Percentiles rank a stretch among this genome's conserved stretches.
Evolutionary conservation across 495 filamentous ascomycete genomes (phyloP).

Genomic region (Bathelium albidoporum): DNA sequence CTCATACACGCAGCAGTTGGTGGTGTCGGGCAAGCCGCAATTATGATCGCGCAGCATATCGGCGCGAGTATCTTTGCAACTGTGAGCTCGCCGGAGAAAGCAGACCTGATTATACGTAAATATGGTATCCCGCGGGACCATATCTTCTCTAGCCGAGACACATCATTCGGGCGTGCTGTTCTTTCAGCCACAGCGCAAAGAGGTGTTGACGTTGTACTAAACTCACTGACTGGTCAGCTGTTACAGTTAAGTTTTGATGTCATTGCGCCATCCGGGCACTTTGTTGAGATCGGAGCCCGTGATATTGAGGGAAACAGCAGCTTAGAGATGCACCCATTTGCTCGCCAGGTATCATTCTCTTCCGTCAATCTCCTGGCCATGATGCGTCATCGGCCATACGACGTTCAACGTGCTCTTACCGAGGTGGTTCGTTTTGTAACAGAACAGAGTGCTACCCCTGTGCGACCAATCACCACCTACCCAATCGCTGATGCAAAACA

Average conservation of each 20-base stretch:
- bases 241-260: conserved; percentile 8
- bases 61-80: conserved; percentile 37
- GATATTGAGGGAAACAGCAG: conserved; percentile 16
- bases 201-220: conserved; percentile 21
- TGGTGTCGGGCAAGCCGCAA: conserved; percentile 39
- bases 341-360: conserved; percentile 23
- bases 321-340: conserved; percentile 16
- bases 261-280: conserved; percentile 33
- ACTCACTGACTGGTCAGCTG: conserved; percentile 14
- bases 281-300: conserved; percentile 36
- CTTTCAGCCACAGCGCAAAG: conserved; percentile 8
- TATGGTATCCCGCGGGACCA: conserved; percentile 34
- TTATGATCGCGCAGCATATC: conserved; percentile 34
- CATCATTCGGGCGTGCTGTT: conserved; percentile 2
- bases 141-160: conserved; percentile 27
- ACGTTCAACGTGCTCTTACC: conserved; percentile 12
- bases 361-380: conserved; percentile 28
- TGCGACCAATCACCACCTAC: neutral
- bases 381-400: conserved; percentile 14
- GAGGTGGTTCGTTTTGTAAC: conserved; percentile 6
- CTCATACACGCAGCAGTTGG: conserved; percentile 44
- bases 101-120: conserved; percentile 24
- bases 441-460: neutral
- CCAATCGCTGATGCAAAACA: conserved; percentile 33
- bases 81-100: conserved; percentile 36